Percentiles rank a stretch among this genome's conserved stretches.
phyloP scores from a whole-genome alignment of 225 moss, liverwort and hornwort species.

The Antitrichia curtipendula region DNA sequence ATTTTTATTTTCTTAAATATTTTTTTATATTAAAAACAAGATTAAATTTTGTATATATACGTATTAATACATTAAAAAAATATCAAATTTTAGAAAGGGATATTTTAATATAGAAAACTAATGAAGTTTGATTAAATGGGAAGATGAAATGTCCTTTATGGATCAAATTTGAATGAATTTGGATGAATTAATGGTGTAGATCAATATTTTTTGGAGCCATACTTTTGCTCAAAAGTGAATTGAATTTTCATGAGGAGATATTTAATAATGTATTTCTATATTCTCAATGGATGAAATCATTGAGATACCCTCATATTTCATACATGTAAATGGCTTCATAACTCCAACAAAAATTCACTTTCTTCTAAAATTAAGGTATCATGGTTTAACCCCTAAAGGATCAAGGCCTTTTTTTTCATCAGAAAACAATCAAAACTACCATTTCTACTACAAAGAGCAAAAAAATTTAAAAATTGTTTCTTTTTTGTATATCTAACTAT shows the following conservation, averaged over 20 bases:
- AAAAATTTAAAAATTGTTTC: too few relatives aligned
- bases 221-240: neutral
- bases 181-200: neutral
- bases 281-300: neutral
- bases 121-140: neutral
- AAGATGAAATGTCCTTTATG: accelerated
- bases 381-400: too few relatives aligned
- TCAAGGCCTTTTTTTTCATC: too few relatives aligned
- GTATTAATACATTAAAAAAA: neutral
- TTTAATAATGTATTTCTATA: neutral
- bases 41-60: neutral
- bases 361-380: neutral
- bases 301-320: neutral
- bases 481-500: too few relatives aligned
- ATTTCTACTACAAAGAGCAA: too few relatives aligned
- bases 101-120: neutral
- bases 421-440: too few relatives aligned
- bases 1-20: neutral
- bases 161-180: too few relatives aligned
- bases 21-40: neutral
- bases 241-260: neutral
- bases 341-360: neutral
- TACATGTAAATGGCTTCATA: neutral
- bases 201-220: accelerated
- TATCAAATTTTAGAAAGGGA: neutral